Evolutionary conservation across 257 asterid genomes (phyloP).

Genomic region (Coffea canephora): DNA sequence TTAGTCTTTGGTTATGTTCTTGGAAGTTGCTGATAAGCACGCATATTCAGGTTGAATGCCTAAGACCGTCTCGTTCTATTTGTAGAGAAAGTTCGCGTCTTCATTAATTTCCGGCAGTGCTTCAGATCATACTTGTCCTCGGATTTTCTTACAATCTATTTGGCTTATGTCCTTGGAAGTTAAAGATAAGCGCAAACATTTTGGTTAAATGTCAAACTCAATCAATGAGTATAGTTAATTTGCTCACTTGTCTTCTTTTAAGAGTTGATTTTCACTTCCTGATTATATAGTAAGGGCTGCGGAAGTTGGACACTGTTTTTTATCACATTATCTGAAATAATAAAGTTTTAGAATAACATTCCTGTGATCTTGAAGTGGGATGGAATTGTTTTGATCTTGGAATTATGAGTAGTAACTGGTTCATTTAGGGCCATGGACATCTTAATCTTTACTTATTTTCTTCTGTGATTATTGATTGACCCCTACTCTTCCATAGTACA

Average conservation of each 20-base stretch:
- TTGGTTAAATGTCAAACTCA: neutral
- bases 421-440: neutral
- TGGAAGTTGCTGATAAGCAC: neutral
- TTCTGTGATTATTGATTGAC: too few species aligned
- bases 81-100: neutral
- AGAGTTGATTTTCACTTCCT: neutral
- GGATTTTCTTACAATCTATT: neutral
- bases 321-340: neutral
- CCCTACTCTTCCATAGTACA: neutral
- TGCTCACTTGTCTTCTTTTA: neutral
- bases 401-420: too few species aligned
- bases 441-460: too few species aligned
- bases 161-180: neutral
- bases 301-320: too few species aligned
- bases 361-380: neutral
- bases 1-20: neutral
- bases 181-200: too few species aligned
- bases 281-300: neutral
- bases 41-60: too few species aligned
- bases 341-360: neutral
- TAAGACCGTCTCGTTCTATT: too few species aligned
- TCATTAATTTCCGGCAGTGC: neutral
- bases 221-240: neutral
- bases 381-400: neutral
- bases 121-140: neutral